Conservation (phyloP, 768 basidiomycete genomes). For the Termitomyces sp. region DNA sequence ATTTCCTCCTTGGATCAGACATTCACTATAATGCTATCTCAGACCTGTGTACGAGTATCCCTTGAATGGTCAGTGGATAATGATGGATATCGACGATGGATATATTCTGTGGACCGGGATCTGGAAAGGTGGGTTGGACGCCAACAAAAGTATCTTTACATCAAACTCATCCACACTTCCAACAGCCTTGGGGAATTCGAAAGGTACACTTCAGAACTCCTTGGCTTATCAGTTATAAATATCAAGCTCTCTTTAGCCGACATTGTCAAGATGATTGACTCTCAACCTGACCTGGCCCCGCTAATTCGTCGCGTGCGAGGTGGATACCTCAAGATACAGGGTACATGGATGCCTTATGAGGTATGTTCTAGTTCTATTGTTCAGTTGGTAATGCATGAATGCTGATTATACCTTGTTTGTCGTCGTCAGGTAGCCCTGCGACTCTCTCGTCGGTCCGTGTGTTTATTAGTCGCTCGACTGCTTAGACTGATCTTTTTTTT, state of each 20-base stretch:
- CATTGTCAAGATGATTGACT: constrained; percentile 91
- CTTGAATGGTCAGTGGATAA: constrained; percentile 87
- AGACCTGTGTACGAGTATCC: constrained; percentile 89
- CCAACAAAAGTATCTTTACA: background rate
- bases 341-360: constrained; percentile 93
- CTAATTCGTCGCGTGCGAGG: constrained; percentile 82
- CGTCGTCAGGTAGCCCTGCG: constrained; percentile 63
- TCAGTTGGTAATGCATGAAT: background rate
- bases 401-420: constrained; percentile 4
- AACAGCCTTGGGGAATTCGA: constrained; percentile 81
- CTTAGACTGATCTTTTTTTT: constrained; percentile 3
- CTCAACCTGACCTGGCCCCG: constrained; percentile 80
- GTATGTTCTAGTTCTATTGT: constrained; percentile 30
- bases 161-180: constrained; percentile 11
- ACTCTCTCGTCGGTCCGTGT: constrained; percentile 68
- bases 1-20: background rate
- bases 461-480: constrained; percentile 13
- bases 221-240: background rate
- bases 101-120: constrained; percentile 92
- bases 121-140: constrained; percentile 71
- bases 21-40: background rate
- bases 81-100: constrained; percentile 94
- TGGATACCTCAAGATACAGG: constrained; percentile 88
- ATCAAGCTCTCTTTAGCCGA: constrained; percentile 51
- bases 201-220: constrained; percentile 44